Evolutionary conservation across 192 early-diverging fungal genomes (phyloP).

Genomic region (Mortierella hygrophila): DNA sequence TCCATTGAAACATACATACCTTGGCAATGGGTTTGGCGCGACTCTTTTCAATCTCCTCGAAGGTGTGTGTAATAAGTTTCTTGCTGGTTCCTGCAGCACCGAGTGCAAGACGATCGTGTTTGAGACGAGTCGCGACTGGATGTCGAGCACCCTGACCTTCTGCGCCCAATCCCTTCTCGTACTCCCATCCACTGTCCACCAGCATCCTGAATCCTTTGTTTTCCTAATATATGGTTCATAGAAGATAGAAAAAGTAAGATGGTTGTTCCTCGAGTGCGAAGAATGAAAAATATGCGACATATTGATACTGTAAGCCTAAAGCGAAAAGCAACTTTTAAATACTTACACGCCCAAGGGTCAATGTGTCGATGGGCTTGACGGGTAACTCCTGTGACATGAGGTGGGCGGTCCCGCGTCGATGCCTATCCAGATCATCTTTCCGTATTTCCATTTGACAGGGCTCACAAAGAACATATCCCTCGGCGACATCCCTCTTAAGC

Average conservation of each 20-base stretch:
- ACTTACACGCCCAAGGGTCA: slow-evolving; percentile 45
- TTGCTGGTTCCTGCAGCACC: slow-evolving; percentile 40
- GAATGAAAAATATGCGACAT: neutral
- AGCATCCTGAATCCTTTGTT: slow-evolving; percentile 64
- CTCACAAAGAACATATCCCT: slow-evolving; percentile 35
- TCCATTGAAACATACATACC: slow-evolving; percentile 13
- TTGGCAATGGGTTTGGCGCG: slow-evolving; percentile 25
- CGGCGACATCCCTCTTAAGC: neutral
- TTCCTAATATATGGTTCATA: slow-evolving; percentile 7
- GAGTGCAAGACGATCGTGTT: slow-evolving; percentile 62
- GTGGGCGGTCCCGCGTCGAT: slow-evolving; percentile 35
- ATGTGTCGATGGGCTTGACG: slow-evolving; percentile 31
- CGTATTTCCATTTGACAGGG: slow-evolving; percentile 43
- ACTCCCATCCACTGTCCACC: slow-evolving; percentile 63
- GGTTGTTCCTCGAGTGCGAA: too few species aligned
- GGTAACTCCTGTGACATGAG: slow-evolving; percentile 41
- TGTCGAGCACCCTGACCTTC: slow-evolving; percentile 58
- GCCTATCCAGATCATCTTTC: slow-evolving; percentile 30
- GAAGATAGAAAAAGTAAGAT: neutral
- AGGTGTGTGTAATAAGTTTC: slow-evolving; percentile 30
- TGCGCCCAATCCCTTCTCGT: slow-evolving; percentile 62
- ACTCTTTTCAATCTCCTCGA: slow-evolving; percentile 43
- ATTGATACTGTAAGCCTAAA: neutral
- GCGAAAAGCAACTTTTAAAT: neutral
- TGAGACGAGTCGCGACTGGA: slow-evolving; percentile 58